Conservation (phyloP, 306 rosid genomes). For the Quercus gilva region DNA sequence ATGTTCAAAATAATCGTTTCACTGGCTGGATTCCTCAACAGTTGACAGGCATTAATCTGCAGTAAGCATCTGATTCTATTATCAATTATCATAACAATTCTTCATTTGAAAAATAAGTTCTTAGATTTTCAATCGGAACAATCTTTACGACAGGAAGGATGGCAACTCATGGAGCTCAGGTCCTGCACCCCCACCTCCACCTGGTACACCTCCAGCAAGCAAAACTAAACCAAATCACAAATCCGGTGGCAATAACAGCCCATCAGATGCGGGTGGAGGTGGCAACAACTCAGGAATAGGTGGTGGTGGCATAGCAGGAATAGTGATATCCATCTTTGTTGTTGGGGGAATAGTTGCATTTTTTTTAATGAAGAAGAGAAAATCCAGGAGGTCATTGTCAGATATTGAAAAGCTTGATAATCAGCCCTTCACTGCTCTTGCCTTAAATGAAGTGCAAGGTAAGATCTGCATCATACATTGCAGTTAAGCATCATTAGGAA, state of each 20-base stretch:
- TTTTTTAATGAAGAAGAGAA: slow-evolving; percentile 75
- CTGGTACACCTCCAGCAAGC: slow-evolving; percentile 75
- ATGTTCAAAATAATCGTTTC: slow-evolving; percentile 75
- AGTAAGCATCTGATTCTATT: slow-evolving; percentile 54
- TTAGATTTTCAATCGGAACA: slow-evolving; percentile 24
- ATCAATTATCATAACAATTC: not conserved
- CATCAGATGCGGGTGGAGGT: slow-evolving; percentile 48
- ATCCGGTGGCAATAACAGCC: slow-evolving; percentile 40
- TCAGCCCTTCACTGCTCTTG: slow-evolving; percentile 61
- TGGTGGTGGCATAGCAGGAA: slow-evolving; percentile 91
- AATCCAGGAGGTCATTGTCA: slow-evolving; percentile 55
- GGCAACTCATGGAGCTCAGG: slow-evolving; percentile 89
- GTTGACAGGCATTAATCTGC: slow-evolving; percentile 59
- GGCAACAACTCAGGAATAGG: slow-evolving; percentile 84
- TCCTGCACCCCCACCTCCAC: slow-evolving; percentile 98
- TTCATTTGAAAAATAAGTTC: slow-evolving; percentile 9
- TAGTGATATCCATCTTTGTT: slow-evolving; percentile 74
- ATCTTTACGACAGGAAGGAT: slow-evolving; percentile 51
- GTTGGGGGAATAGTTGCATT: slow-evolving; percentile 75
- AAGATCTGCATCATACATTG: slow-evolving; percentile 20
- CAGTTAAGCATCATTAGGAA: slow-evolving; percentile 16
- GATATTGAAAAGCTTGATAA: slow-evolving; percentile 72
- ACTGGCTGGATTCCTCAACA: slow-evolving; percentile 90
- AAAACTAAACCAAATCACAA: slow-evolving; percentile 44
- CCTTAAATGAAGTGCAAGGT: slow-evolving; percentile 71